phyloP scores from a whole-genome alignment of 2,329 filamentous ascomycete species.

The Aspergillus pseudoviridinutans region DNA sequence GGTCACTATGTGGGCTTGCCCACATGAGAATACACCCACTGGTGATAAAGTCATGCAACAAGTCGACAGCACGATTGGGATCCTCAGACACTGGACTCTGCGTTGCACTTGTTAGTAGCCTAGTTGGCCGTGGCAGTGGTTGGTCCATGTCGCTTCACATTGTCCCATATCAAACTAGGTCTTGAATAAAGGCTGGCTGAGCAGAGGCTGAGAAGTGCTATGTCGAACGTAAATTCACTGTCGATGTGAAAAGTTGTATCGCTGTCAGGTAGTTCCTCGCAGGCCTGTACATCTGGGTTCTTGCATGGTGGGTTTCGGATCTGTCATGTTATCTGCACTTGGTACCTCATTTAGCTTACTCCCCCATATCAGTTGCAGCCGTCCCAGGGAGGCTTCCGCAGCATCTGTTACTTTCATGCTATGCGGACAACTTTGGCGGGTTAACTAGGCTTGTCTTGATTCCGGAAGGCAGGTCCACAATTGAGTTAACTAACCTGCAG shows the following conservation, averaged over 20 bases:
- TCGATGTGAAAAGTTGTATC: background rate
- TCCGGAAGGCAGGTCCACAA: background rate
- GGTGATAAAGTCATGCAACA: background rate
- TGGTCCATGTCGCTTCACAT: background rate
- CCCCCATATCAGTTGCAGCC: background rate
- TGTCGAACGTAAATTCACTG: background rate
- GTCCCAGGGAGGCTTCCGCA: background rate
- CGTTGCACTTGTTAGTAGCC: too few species aligned
- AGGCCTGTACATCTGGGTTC: background rate
- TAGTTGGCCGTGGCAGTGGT: too few species aligned
- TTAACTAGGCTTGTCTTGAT: background rate
- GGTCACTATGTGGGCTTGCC: too few species aligned
- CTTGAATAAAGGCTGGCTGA: background rate
- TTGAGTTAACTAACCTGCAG: background rate
- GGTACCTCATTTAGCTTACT: background rate
- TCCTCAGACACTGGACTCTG: background rate
- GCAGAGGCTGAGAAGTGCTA: background rate
- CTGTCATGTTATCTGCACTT: background rate
- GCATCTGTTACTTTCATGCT: background rate
- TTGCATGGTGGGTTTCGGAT: too few species aligned
- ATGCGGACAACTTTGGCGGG: background rate
- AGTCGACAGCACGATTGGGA: background rate
- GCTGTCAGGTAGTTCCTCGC: background rate
- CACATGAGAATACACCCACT: background rate
- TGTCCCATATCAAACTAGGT: background rate